Base-by-base conservation (phyloP, 2,329 filamentous ascomycete species). In the Aspergillus proliferans region DNA sequence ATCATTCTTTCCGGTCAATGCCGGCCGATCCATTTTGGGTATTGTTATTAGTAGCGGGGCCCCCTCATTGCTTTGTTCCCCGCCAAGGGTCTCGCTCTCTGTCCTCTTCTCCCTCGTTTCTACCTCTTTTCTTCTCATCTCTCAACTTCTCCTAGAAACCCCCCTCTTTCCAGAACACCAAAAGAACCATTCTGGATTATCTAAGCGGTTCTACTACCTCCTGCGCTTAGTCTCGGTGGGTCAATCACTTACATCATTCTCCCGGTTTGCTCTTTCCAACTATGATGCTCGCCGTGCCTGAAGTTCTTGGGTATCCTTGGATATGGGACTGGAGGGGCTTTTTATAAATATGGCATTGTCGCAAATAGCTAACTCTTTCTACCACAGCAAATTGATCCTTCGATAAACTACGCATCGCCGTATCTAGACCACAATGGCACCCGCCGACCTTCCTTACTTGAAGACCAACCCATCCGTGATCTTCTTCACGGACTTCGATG, bases 401-500 rank as follows among this genome's bases (percentile, higher is more conserved):
- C 26, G 3, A 30, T 30, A 30, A 12, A 12, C 26, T 12, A 30
- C 26, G 26, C 12, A 12, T 12, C 26, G 26, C 10, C 26, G 10
- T 40, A 40, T 19, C 5, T 21, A 10, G 38, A 15, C 41, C 46
- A 62, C 45, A 42, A 70, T 70, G 67, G 60, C 58, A 10, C 62
- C 64, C 24, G 58, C 52, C 9, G 50, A 52, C 12, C 65, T 72
- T 34, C 69, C 70, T 19, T 72, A 72, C 22, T 65, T 77, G 58
- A 64, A 69, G 52, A 71, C 67, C 50, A 83, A 86, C 67, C 91
- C 91, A 46, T 87, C 89, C 73, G 87, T 88, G 76, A 91, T 98
- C 76, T 96, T 98, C 81, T 97, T 97, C 77, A 95, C 91, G 59
- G 93, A 98, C 74, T 97, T 97, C 67, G 93, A 98, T 72, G 93